Conservation (phyloP, 768 basidiomycete species). For the Suillus clintonianus region DNA sequence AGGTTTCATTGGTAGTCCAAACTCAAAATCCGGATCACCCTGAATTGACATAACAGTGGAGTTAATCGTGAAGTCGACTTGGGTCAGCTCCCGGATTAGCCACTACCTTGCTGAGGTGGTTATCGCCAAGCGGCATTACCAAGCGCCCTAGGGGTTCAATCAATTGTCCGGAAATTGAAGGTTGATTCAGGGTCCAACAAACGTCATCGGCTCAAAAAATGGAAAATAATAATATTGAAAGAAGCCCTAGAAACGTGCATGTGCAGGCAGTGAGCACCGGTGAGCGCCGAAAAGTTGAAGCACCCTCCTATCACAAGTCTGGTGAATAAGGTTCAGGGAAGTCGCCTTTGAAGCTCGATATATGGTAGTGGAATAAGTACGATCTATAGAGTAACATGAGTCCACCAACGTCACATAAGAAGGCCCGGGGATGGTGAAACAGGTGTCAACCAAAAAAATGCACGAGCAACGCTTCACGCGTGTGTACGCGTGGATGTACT, state of each 20-base stretch:
- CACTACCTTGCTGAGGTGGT: neutral
- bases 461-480: neutral
- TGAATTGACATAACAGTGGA: neutral
- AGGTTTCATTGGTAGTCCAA: neutral
- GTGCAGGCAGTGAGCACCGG: neutral
- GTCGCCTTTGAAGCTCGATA: neutral
- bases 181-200: neutral
- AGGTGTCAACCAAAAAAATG: neutral
- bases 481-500: constrained; percentile 1
- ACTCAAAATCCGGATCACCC: neutral
- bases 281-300: neutral
- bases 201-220: neutral
- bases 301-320: neutral
- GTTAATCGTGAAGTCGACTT: neutral
- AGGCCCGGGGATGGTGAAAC: neutral
- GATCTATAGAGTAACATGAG: constrained; percentile 4
- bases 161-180: constrained; percentile 2
- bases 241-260: neutral
- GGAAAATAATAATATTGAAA: neutral
- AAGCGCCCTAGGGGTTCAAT: neutral
- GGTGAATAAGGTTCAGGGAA: neutral
- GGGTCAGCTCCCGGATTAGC: neutral
- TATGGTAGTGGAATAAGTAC: constrained; percentile 7
- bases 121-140: neutral
- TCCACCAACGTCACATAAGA: neutral